Conservation (phyloP, 495 filamentous ascomycete species). For the Aspergillus asperescens region DNA sequence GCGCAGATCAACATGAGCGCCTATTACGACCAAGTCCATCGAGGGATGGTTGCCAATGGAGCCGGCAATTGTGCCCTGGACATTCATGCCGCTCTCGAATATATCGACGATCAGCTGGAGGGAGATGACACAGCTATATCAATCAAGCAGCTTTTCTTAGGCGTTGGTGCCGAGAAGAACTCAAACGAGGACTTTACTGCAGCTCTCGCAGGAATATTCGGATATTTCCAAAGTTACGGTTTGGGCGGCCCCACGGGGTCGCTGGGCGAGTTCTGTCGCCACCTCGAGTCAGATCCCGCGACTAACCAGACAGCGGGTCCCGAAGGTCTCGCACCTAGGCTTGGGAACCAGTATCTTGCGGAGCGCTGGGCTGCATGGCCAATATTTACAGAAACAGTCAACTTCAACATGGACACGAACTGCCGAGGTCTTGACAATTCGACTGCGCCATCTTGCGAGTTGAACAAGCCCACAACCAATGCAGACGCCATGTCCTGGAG, state of each 20-base stretch:
- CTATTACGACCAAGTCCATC: constrained; percentile 53
- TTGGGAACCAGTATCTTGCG: constrained; percentile 38
- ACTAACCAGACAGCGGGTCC: constrained; percentile 23
- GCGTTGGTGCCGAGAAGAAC: constrained; percentile 43
- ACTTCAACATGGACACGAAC: constrained; percentile 38
- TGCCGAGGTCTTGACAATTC: constrained; percentile 33
- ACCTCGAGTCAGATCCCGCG: constrained; percentile 35
- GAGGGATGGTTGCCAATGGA: constrained; percentile 47
- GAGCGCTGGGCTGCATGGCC: constrained; percentile 47
- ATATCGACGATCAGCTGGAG: constrained; percentile 46
- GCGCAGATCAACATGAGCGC: constrained; percentile 52
- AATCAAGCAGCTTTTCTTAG: constrained; percentile 49
- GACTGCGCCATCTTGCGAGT: constrained; percentile 30
- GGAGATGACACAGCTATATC: constrained; percentile 29
- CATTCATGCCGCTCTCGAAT: constrained; percentile 46
- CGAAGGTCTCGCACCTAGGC: constrained; percentile 35
- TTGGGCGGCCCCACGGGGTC: constrained; percentile 34
- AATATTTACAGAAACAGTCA: constrained; percentile 36
- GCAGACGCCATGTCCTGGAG: constrained; percentile 47
- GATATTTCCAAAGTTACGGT: constrained; percentile 47
- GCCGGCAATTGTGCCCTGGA: constrained; percentile 50
- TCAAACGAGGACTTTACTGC: constrained; percentile 47
- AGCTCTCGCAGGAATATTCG: constrained; percentile 37
- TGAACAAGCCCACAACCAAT: constrained; percentile 34
- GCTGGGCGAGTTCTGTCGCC: constrained; percentile 44